A percentile compares a stretch with the other conserved stretches of the same genome.
Evolutionary conservation across 352 stramenopile genomes (phyloP).

Genomic region (Phytophthora brassicae): DNA sequence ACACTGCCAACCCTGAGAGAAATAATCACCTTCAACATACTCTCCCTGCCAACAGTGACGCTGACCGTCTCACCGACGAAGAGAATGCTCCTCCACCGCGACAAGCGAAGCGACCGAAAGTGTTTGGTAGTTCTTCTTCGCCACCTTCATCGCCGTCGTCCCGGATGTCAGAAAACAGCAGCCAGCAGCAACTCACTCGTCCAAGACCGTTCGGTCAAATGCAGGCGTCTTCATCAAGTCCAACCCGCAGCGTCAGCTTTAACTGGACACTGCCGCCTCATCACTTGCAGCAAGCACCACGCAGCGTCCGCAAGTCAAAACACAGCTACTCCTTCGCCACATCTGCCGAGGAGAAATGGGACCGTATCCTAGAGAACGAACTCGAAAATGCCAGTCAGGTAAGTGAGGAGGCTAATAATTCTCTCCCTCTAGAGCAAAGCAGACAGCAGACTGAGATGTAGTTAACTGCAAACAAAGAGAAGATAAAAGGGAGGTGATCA

Average conservation of each 20-base stretch:
- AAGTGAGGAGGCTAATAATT: conserved; percentile 3
- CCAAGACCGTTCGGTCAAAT: conserved; percentile 32
- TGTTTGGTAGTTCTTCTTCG: conserved; percentile 18
- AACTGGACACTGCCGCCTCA: conserved; percentile 23
- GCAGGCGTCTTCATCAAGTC: not conserved
- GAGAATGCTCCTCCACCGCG: conserved; percentile 18
- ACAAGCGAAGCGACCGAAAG: conserved; percentile 25
- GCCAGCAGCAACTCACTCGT: conserved; percentile 20
- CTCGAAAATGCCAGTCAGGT: conserved; percentile 26
- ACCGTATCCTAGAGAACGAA: conserved; percentile 57
- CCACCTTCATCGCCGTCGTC: conserved; percentile 19
- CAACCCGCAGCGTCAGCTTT: not conserved
- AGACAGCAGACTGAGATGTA: not conserved
- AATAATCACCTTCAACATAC: conserved; percentile 3
- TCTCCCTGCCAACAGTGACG: not conserved
- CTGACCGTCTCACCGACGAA: conserved; percentile 20
- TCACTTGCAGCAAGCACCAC: conserved; percentile 16
- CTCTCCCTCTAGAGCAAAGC: not conserved
- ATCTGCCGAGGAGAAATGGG: conserved; percentile 72
- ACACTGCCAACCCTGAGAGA: conserved; percentile 22
- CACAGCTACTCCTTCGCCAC: conserved; percentile 30
- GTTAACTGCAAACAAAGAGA: conserved; percentile 23
- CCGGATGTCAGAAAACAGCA: conserved; percentile 18
- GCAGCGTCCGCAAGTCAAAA: conserved; percentile 9
- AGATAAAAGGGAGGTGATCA: conserved; percentile 12